Conservation (phyloP, 2,329 filamentous ascomycete species). For the Nemania bipapillata region DNA sequence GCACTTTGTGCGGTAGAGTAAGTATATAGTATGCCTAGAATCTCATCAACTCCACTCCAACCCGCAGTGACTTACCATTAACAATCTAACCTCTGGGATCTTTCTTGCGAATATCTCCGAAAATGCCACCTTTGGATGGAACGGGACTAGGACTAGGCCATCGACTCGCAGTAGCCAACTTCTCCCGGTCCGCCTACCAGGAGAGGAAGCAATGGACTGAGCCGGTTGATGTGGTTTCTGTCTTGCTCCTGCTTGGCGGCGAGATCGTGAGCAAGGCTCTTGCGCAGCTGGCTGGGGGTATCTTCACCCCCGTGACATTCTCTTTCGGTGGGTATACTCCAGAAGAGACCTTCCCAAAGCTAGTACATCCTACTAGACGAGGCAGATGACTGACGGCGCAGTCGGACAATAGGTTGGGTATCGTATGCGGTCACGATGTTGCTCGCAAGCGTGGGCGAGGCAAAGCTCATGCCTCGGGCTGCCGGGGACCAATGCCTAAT, state of each 20-base stretch:
- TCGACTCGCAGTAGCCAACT: too few relatives aligned
- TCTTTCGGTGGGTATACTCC: conserved; percentile 19
- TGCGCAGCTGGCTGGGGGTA: conserved; percentile 47
- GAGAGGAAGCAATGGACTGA: not conserved
- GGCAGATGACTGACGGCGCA: too few relatives aligned
- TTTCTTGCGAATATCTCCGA: too few relatives aligned
- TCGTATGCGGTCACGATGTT: conserved; percentile 31
- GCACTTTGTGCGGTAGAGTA: too few relatives aligned
- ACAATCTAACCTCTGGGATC: too few relatives aligned
- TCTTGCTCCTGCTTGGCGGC: conserved; percentile 53
- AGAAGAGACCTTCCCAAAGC: not conserved
- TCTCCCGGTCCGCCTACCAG: too few relatives aligned
- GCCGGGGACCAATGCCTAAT: conserved; percentile 27
- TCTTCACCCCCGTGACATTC: conserved; percentile 29
- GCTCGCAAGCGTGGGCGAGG: conserved; percentile 28
- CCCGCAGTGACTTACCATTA: too few relatives aligned
- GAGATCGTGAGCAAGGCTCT: conserved; percentile 51
- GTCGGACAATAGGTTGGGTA: conserved; percentile 27
- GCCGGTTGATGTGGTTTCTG: conserved; percentile 41
- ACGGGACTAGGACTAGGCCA: too few relatives aligned
- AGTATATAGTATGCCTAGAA: too few relatives aligned
- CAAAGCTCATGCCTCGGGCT: conserved; percentile 28
- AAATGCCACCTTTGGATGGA: too few relatives aligned
- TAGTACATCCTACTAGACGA: too few relatives aligned
- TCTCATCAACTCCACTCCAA: too few relatives aligned